Base-by-base conservation (phyloP, 2,329 filamentous ascomycete genomes). In the Aspergillus quadrilineatus region DNA sequence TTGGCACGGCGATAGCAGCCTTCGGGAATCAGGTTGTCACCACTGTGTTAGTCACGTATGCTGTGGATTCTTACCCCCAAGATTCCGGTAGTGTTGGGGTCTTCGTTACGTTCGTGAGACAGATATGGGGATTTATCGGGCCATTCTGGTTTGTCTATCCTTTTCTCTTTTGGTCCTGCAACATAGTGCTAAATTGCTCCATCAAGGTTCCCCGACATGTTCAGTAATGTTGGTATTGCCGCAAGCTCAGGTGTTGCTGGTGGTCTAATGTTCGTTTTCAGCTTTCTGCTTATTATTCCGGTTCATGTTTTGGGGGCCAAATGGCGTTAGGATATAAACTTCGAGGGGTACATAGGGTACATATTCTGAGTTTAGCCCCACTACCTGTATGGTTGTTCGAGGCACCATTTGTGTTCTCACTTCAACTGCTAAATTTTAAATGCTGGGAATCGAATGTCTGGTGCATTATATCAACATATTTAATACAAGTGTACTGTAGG, bases 1-100 rank as follows among this genome's bases (percentile, higher is more conserved):
- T 86, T 8, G 84, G 84, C 9, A 78, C 77, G 8, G 83, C 76
- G 3, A 79, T 83, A 56, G 76, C 75, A 0, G 79, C 79, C 0
- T 80, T 75, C 4, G 84, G 85, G 0, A 86, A 85, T 59, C 85
- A 87, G 68, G 79, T 87, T 32, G 77, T 87, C 28, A 86, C 85
- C 1, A 87, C 85, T 0, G 80, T 86, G 0, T 67, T 85, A 57
- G 80, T 86, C 50, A 87, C 85, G 0, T 87, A 72, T 64, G 80
- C 83, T 0, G 78, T 87, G 2, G 84, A 87, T 64, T 84, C 81
- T 62, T 81, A 83, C 62, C 77, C 75, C 0, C 73, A 81, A 36
- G 79, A 86, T 52, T 77, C 82, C 1, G 80, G 79, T 2, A 80
- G 78, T 52, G 76, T 87, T 15, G 84, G 84, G 8, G 84, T 86